phyloP scores from a whole-genome alignment of 495 filamentous ascomycete species.

The Venustampulla echinocandica region DNA sequence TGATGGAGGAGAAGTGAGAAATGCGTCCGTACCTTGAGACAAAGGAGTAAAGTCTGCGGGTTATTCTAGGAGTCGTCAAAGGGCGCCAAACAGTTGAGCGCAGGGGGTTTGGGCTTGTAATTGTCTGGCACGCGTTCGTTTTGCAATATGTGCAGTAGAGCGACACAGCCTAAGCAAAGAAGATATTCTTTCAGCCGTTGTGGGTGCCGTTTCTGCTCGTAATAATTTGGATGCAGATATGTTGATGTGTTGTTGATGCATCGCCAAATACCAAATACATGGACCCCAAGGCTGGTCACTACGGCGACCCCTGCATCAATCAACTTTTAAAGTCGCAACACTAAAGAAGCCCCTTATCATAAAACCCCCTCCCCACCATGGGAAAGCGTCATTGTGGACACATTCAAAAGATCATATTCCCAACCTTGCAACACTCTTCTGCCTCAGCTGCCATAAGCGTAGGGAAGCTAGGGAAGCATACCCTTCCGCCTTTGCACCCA shows the following conservation, averaged over 20 bases:
- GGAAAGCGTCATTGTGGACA: neutral
- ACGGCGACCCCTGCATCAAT: slow-evolving; percentile 15
- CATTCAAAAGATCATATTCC: neutral
- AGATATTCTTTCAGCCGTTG: neutral
- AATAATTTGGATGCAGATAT: neutral
- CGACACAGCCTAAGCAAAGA: no score
- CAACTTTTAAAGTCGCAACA: slow-evolving; percentile 1
- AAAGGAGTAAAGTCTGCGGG: slow-evolving; percentile 10
- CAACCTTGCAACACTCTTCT: neutral
- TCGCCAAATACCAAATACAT: slow-evolving; percentile 9
- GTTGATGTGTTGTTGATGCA: slow-evolving; percentile 20
- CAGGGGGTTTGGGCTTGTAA: neutral
- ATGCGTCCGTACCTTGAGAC: slow-evolving; percentile 7
- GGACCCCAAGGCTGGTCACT: slow-evolving; percentile 9
- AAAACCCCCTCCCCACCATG: neutral
- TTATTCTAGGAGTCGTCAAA: slow-evolving; percentile 3
- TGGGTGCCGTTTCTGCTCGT: neutral
- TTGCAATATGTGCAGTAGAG: neutral
- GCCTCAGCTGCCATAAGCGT: neutral
- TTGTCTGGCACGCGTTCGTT: slow-evolving; percentile 8
- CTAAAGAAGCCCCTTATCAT: neutral
- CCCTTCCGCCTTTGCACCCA: neutral
- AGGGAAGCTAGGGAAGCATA: neutral
- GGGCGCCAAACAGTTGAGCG: neutral
- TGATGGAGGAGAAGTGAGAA: slow-evolving; percentile 5